Conservation (phyloP, 2,329 filamentous ascomycete genomes). For the Scedosporium aurantiacum region DNA sequence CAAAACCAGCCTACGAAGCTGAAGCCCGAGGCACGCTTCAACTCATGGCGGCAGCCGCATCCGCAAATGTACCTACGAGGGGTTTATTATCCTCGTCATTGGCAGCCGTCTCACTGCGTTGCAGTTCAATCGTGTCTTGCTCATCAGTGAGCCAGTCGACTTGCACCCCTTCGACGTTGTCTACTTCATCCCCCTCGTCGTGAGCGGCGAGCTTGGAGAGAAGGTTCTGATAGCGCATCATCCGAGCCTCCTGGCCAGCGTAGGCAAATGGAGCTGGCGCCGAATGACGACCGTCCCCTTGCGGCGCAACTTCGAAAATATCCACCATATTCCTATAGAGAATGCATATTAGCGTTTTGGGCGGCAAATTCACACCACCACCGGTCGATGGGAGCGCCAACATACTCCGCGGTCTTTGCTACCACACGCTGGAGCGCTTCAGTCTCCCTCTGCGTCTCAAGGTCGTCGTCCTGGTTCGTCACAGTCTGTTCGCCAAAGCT, state of each 20-base stretch:
- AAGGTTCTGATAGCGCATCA: constrained; percentile 50
- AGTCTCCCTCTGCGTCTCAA: constrained; percentile 52
- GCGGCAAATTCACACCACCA: background rate
- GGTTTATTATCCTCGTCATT: constrained; percentile 19
- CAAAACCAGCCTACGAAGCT: too few relatives aligned
- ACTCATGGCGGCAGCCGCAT: constrained; percentile 43
- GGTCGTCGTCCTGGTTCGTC: constrained; percentile 44
- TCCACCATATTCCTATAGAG: constrained; percentile 51
- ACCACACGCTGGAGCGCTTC: constrained; percentile 55
- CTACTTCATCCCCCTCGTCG: constrained; percentile 24
- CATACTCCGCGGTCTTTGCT: constrained; percentile 53
- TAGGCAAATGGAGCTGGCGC: constrained; percentile 31
- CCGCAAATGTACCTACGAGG: constrained; percentile 50
- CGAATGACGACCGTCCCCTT: constrained; percentile 27
- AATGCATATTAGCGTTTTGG: constrained; percentile 8
- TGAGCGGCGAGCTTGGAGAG: constrained; percentile 44
- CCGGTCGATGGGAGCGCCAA: background rate
- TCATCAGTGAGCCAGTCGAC: constrained; percentile 43
- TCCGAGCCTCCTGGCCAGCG: constrained; percentile 42
- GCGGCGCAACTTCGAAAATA: constrained; percentile 53
- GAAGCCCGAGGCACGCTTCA: constrained; percentile 9
- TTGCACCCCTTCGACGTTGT: constrained; percentile 28
- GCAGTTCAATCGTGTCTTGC: constrained; percentile 35
- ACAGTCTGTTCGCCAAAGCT: constrained; percentile 48
- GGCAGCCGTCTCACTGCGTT: background rate